These are phyloP conservation scores for Phanerochaete carnosa DNA, from an alignment of 768 basidiomycete genomes.

Conservation along the genomic window DNA sequence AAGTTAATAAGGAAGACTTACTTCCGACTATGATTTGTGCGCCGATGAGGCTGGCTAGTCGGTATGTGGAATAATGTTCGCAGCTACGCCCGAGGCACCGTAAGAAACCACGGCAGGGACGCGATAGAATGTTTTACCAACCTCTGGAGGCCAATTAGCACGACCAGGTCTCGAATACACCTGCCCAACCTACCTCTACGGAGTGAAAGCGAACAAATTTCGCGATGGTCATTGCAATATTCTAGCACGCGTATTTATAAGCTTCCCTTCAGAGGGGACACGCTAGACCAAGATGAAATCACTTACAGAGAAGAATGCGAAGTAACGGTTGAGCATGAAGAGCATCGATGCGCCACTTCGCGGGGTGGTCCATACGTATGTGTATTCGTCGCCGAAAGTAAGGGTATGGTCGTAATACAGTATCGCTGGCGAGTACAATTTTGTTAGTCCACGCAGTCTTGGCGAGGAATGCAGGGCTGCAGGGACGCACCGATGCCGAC, in stretches of 20 bases:
- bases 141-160: neutral
- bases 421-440: neutral
- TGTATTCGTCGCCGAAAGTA: conserved; percentile 18
- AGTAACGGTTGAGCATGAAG: conserved; percentile 25
- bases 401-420: conserved; percentile 12
- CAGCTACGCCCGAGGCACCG: conserved; percentile 31
- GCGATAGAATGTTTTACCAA: neutral
- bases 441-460: neutral
- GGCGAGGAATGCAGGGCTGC: neutral
- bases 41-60: conserved; percentile 38
- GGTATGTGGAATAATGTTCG: conserved; percentile 33
- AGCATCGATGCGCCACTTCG: conserved; percentile 13
- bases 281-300: neutral
- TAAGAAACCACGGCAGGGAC: neutral
- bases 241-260: neutral
- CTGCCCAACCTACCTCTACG: neutral
- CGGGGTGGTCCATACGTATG: conserved; percentile 17
- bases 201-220: neutral
- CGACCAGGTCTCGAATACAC: neutral
- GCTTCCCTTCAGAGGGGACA: neutral
- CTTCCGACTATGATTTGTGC: conserved; percentile 46
- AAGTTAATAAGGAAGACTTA: conserved; percentile 24
- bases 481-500: neutral
- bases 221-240: neutral
- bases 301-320: conserved; percentile 12